phyloP scores from a whole-genome alignment of 2,329 filamentous ascomycete species.

The Epichloe festucae region DNA sequence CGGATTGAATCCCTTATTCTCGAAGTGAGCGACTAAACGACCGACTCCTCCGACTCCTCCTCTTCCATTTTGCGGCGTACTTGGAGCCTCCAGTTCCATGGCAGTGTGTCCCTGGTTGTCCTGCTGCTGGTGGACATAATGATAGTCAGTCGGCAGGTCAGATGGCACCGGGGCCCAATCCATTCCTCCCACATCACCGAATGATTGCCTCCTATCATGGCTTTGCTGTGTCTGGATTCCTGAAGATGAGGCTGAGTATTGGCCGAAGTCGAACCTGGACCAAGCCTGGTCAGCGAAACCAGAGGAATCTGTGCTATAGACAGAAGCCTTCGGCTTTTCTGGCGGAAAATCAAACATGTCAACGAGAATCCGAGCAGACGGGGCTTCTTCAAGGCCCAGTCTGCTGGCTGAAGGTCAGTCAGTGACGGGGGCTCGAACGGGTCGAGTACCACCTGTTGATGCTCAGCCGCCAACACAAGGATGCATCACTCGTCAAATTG shows the following conservation, averaged over 20 bases:
- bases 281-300: slow-evolving; percentile 21
- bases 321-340: slow-evolving; percentile 19
- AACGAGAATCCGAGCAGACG: slow-evolving; percentile 19
- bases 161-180: slow-evolving; percentile 24
- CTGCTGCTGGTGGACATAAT: slow-evolving; percentile 11
- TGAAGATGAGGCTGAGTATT: slow-evolving; percentile 12
- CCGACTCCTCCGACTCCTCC: slow-evolving; percentile 18
- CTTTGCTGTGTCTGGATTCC: slow-evolving; percentile 11
- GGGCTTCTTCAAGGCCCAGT: slow-evolving; percentile 17
- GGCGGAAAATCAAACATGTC: slow-evolving; percentile 26
- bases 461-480: slow-evolving; percentile 21
- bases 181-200: slow-evolving; percentile 20
- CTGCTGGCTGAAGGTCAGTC: slow-evolving; percentile 22
- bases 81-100: slow-evolving; percentile 17
- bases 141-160: slow-evolving; percentile 17
- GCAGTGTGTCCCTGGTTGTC: slow-evolving; percentile 6
- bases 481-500: slow-evolving; percentile 25
- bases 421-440: slow-evolving; percentile 25
- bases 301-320: slow-evolving; percentile 16
- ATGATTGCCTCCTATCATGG: slow-evolving; percentile 15
- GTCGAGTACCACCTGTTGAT: slow-evolving; percentile 24
- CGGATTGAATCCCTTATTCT: slow-evolving; percentile 19
- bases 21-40: slow-evolving; percentile 28
- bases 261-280: slow-evolving; percentile 18
- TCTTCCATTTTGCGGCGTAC: slow-evolving; percentile 11